A percentile compares a stretch with the other conserved stretches of the same genome.
Conservation (phyloP, 345 rosid genomes). For the Bruguiera sexangula region DNA sequence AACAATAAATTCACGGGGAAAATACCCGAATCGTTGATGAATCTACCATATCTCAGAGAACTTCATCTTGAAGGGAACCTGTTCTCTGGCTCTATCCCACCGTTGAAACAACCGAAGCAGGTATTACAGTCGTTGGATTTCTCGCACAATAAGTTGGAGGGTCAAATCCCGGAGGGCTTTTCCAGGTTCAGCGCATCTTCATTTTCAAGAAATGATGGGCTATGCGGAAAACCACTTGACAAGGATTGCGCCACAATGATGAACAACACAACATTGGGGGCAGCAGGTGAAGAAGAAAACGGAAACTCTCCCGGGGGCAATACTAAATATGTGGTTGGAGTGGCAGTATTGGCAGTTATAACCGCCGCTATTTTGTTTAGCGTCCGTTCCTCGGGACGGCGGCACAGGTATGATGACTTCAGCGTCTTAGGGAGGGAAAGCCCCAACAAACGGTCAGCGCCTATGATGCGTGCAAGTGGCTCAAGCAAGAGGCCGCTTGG, state of each 20-base stretch:
- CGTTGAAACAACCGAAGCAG: constrained; percentile 16
- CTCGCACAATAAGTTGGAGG: constrained; percentile 57
- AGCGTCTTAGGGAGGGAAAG: constrained; percentile 47
- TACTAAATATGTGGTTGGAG: constrained; percentile 2
- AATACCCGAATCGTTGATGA: constrained; percentile 22
- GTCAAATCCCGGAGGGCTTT: constrained; percentile 45
- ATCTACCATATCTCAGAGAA: constrained; percentile 46
- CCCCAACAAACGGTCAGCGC: constrained; percentile 28
- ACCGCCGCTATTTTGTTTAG: background rate
- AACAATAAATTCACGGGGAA: constrained; percentile 21
- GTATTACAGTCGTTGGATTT: constrained; percentile 38
- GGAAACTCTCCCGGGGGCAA: background rate
- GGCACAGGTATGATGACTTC: constrained; percentile 36
- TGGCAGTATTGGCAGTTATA: constrained; percentile 4
- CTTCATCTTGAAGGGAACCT: constrained; percentile 62
- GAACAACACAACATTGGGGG: background rate
- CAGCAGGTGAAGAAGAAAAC: background rate
- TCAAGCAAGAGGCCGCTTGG: constrained; percentile 24
- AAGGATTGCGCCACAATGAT: constrained; percentile 27
- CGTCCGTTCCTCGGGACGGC: constrained; percentile 5
- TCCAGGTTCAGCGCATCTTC: constrained; percentile 26
- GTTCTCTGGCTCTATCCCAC: constrained; percentile 63
- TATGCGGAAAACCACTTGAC: constrained; percentile 54
- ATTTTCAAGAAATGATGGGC: constrained; percentile 35
- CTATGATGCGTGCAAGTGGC: constrained; percentile 37